A percentile compares a stretch with the other conserved stretches of the same genome.
These are phyloP conservation scores for Wickerhamia fluorescens DNA, from an alignment of 805 yeast species.

Conservation along the genomic window DNA sequence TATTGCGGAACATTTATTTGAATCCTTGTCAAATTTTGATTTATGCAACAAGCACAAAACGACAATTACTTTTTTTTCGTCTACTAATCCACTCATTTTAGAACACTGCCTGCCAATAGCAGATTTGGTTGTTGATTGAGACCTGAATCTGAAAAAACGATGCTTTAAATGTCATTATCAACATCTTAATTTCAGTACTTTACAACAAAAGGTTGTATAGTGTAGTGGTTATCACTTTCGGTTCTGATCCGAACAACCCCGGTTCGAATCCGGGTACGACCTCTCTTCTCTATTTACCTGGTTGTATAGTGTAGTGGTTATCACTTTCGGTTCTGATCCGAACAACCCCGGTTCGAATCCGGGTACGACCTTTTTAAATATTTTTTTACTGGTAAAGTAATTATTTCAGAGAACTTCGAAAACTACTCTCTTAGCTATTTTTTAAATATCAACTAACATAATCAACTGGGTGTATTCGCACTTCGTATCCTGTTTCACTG, in stretches of 20 bases:
- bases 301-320: constrained; percentile 70
- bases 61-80: too few species aligned
- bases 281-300: constrained; percentile 21
- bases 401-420: neutral
- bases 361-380: constrained; percentile 55
- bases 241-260: constrained; percentile 80
- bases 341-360: constrained; percentile 79
- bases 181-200: neutral
- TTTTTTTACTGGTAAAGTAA: neutral
- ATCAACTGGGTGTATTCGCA: too few species aligned
- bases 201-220: constrained; percentile 39
- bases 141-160: too few species aligned
- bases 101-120: too few species aligned
- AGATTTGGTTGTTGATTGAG: too few species aligned
- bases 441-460: too few species aligned
- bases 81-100: too few species aligned
- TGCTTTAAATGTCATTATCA: too few species aligned
- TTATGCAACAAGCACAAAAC: too few species aligned
- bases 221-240: constrained; percentile 79
- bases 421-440: neutral
- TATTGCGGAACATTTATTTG: too few species aligned
- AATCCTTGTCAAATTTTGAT: too few species aligned
- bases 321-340: constrained; percentile 77
- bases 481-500: too few species aligned
- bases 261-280: constrained; percentile 84